Base-by-base conservation (phyloP, 2,329 filamentous ascomycete species). In the Lasiodiplodia theobromae region DNA sequence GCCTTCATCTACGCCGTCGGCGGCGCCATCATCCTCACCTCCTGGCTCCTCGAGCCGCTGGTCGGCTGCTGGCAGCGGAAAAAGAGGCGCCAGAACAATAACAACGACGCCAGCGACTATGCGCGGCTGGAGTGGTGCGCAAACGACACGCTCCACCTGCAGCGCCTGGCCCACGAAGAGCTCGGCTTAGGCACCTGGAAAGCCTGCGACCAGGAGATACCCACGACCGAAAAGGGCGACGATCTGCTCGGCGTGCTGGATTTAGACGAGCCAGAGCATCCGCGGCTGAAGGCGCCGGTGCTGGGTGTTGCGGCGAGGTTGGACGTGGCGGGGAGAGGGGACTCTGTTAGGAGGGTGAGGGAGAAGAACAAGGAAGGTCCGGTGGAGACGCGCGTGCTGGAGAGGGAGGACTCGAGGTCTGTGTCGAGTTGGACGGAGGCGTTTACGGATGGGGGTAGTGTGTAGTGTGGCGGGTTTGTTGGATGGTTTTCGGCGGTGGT, bases 1-100 rank as follows among this genome's bases (percentile, higher is more conserved):
- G 64, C 56, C 3, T 69, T 75, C 7, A 74, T 74, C 4, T 69
- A 75, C 23, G 47, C 54, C 6, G 67, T 74, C 11, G 73, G 74
- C 44, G 63, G 66, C 7, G 5, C 74, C 16, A 53, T 75, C 34
- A 72, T 75, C 23, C 37, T 73, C 8, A 58, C 73, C 8, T 70
- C 68, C 23, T 25, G 25, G 6, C 23, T 67, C 12, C 49, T 73
- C 5, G 69, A 70, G 3, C 53, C 12, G 2, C 6, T 66, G 1
- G 51, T 56, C 10, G 37, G 34, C 6, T 54, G 8, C 16, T 23
- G 21, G 34, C 63, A 66, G 37, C n/a, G n/a, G n/a, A n/a, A n/a
- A n/a, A 31, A 10, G 8, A 4, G 25, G 25, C 25, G 25, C 0
- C 25, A 28, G 5, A 28, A 28, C 12, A 21, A 2, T 18, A 28